These are phyloP conservation scores for Lagerstroemia speciosa DNA, from an alignment of 345 rosid species.

Conservation along the genomic window DNA sequence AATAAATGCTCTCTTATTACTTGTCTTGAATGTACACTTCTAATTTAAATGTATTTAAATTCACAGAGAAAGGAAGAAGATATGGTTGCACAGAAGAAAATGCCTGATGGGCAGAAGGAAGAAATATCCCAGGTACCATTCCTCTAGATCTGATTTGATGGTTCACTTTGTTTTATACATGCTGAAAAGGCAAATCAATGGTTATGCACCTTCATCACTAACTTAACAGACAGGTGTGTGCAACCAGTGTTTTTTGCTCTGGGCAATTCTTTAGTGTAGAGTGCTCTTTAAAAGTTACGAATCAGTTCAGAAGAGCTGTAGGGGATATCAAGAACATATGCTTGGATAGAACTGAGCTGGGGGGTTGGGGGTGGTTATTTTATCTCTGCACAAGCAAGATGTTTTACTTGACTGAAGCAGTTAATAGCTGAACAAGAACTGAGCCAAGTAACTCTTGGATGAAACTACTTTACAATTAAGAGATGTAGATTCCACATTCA, in stretches of 20 bases:
- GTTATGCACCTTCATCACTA: neutral
- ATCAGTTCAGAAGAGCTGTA: too few relatives aligned
- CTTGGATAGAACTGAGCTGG: too few relatives aligned
- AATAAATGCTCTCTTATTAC: neutral
- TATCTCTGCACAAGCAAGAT: too few relatives aligned
- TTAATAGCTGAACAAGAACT: too few relatives aligned
- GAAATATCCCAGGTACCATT: constrained; percentile 77
- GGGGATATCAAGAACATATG: too few relatives aligned
- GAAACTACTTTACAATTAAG: neutral
- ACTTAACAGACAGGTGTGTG: too few relatives aligned
- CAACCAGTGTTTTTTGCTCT: neutral
- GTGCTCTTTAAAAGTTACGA: too few relatives aligned
- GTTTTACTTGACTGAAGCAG: too few relatives aligned
- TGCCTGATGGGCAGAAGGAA: constrained; percentile 90
- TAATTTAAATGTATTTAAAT: constrained; percentile 16
- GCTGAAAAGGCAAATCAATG: neutral
- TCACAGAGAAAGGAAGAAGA: constrained; percentile 87
- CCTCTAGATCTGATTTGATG: neutral
- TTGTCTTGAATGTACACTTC: constrained; percentile 3
- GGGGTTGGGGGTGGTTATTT: too few relatives aligned
- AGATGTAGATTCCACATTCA: neutral
- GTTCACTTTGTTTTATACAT: neutral
- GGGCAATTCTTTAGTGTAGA: too few relatives aligned
- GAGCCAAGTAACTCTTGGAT: neutral
- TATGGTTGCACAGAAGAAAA: constrained; percentile 98